phyloP scores from a whole-genome alignment of 176 grass and related monocot genomes.

The Triticum timopheevii region DNA sequence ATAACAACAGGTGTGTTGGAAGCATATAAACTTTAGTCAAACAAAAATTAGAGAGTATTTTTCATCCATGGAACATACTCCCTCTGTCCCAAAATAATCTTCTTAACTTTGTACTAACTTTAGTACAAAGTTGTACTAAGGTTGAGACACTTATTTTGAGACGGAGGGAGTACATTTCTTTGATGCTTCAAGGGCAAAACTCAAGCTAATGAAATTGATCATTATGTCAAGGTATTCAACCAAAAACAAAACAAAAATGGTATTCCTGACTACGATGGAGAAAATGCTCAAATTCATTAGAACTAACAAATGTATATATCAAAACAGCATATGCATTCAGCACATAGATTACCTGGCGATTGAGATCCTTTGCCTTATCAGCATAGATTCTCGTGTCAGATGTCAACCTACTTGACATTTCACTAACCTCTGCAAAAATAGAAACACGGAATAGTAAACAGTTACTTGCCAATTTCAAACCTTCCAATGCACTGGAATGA shows the following conservation, averaged over 20 bases:
- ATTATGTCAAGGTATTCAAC: not conserved
- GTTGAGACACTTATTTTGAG: no score
- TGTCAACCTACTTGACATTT: constrained; percentile 86
- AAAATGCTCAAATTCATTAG: not conserved
- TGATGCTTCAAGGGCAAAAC: not conserved
- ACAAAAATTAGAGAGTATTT: not conserved
- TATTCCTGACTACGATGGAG: not conserved
- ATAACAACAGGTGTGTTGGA: not conserved
- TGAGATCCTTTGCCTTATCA: constrained; percentile 93
- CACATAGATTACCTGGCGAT: constrained; percentile 66
- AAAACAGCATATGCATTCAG: constrained; percentile 2
- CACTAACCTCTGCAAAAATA: constrained; percentile 81
- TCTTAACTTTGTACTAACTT: no score
- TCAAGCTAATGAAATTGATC: not conserved
- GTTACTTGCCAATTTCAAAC: not conserved
- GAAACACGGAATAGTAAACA: not conserved
- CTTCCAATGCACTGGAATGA: not conserved
- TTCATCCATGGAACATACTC: not conserved
- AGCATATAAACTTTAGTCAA: not conserved
- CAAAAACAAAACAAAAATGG: not conserved
- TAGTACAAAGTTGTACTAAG: no score
- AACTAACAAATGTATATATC: not conserved
- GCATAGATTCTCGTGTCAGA: constrained; percentile 90
- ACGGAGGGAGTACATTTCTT: not conserved
- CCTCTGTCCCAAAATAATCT: no score